Percentiles rank a stretch among this genome's conserved stretches.
Evolutionary conservation across 148 eudicot species (phyloP).

Genomic region (Beta vulgaris): DNA sequence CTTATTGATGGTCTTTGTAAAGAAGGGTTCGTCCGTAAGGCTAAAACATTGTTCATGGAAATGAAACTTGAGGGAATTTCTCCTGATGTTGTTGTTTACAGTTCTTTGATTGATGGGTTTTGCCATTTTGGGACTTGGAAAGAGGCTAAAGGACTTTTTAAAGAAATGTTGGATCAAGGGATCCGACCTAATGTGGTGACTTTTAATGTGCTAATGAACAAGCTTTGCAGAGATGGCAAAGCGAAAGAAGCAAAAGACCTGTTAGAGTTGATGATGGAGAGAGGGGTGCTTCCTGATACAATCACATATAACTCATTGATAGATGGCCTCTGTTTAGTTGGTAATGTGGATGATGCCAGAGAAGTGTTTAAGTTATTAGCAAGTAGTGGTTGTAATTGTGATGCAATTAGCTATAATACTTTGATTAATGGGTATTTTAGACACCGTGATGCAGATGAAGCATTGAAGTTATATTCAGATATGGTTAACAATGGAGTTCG

Average conservation of each 20-base stretch:
- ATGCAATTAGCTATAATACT: not conserved
- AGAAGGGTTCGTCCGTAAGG: not conserved
- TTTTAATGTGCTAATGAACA: not conserved
- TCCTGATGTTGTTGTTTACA: not conserved
- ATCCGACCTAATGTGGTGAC: not conserved
- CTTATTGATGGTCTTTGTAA: not conserved
- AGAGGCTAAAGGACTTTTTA: not conserved
- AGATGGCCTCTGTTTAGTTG: slow-evolving; percentile 5
- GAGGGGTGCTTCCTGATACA: not conserved
- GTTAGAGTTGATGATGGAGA: not conserved
- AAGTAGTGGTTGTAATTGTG: not conserved
- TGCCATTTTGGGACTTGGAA: not conserved
- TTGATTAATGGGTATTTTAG: not conserved
- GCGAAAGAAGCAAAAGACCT: not conserved
- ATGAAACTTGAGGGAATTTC: not conserved
- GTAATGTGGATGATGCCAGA: not conserved
- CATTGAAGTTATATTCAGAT: not conserved
- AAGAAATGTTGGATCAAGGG: not conserved
- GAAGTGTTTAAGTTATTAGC: not conserved
- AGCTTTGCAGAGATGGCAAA: not conserved
- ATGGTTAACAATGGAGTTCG: not conserved
- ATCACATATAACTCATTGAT: not conserved
- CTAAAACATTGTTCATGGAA: not conserved
- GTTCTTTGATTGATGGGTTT: not conserved
- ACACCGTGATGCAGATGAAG: not conserved